These are phyloP conservation scores for Lactarius sp. DNA, from an alignment of 768 basidiomycete species.

Conservation along the genomic window DNA sequence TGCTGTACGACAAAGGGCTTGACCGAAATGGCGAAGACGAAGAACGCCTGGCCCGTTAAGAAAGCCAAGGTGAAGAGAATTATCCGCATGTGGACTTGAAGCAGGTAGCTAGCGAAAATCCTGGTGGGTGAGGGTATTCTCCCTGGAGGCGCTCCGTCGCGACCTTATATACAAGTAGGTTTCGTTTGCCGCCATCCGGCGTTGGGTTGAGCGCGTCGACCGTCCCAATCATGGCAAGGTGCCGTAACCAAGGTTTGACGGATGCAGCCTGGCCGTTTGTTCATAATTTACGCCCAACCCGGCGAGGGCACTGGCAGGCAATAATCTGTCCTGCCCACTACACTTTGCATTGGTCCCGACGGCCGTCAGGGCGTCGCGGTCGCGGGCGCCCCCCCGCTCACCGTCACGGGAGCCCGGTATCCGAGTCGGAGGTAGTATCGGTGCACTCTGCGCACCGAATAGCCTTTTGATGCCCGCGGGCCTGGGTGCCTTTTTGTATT, in stretches of 20 bases:
- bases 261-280: no score
- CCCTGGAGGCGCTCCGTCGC: background rate
- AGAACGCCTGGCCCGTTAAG: background rate
- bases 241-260: background rate
- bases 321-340: no score
- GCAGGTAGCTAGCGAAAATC: background rate
- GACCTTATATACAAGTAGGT: background rate
- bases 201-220: background rate
- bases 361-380: no score
- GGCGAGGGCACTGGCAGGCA: no score
- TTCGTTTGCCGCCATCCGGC: background rate
- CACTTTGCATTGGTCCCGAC: no score
- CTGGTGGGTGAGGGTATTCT: background rate
- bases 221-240: background rate
- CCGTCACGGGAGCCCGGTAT: no score
- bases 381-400: no score
- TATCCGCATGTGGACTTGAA: background rate
- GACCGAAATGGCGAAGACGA: background rate
- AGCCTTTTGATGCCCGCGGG: no score
- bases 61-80: background rate
- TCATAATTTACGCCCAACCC: no score
- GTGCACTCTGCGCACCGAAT: no score
- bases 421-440: no score
- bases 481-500: no score
- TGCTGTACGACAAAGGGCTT: slow-evolving; percentile 2